Evolutionary conservation across 1,139 yeast genomes (phyloP).

Genomic region (Lodderomyces pseudojiufengensis): DNA sequence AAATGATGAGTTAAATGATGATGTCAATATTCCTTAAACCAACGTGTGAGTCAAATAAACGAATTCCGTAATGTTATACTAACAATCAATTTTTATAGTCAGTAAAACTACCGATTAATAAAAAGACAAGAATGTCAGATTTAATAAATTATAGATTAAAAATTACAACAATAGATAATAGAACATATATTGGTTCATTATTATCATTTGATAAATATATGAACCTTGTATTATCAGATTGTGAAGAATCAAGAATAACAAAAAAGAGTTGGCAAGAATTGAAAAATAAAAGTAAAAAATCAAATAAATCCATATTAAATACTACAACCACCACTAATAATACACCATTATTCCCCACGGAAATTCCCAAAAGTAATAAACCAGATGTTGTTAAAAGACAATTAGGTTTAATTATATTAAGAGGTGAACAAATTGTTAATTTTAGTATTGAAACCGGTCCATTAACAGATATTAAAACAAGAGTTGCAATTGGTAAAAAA

Average conservation of each 20-base stretch:
- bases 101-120: slow-evolving; percentile 23
- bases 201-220: slow-evolving; percentile 87
- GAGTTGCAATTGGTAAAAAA: slow-evolving; percentile 39
- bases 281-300: slow-evolving; percentile 17
- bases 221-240: slow-evolving; percentile 80
- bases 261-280: slow-evolving; percentile 50
- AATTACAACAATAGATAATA: slow-evolving; percentile 69
- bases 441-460: slow-evolving; percentile 82
- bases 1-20: too few species aligned
- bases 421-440: slow-evolving; percentile 90
- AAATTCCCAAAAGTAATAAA: slow-evolving; percentile 1
- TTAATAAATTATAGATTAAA: slow-evolving; percentile 71
- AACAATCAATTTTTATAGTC: slow-evolving; percentile 7
- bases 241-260: slow-evolving; percentile 79
- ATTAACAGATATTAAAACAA: slow-evolving; percentile 41
- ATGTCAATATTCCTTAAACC: too few species aligned
- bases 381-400: slow-evolving; percentile 59
- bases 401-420: slow-evolving; percentile 74
- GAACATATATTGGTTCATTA: slow-evolving; percentile 74
- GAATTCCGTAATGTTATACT: too few species aligned
- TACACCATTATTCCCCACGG: slow-evolving; percentile 16
- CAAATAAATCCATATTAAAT: slow-evolving; percentile 8
- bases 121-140: slow-evolving; percentile 59
- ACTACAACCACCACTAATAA: slow-evolving; percentile 5
- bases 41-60: too few species aligned